Conservation (phyloP, 2,329 filamentous ascomycete genomes). For the Metarhizium robertsii region DNA sequence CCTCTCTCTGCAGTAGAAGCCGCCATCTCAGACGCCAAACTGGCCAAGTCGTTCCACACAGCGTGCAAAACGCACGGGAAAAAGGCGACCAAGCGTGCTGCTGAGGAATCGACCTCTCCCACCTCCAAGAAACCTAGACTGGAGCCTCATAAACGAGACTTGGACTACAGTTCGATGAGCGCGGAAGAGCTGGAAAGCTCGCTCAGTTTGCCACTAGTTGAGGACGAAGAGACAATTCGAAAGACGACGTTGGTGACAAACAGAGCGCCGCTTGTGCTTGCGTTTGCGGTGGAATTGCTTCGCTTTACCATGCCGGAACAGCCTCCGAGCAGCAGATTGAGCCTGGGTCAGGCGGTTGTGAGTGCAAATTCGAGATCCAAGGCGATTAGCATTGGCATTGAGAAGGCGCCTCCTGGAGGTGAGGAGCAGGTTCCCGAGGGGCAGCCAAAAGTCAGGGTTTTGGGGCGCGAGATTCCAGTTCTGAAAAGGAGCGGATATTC, state of each 20-base stretch:
- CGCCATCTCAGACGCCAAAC: slow-evolving; percentile 38
- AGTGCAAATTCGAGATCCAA: slow-evolving; percentile 72
- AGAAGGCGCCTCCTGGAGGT: slow-evolving; percentile 53
- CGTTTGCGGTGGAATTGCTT: slow-evolving; percentile 65
- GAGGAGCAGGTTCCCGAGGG: slow-evolving; percentile 66
- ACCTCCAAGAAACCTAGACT: slow-evolving; percentile 22
- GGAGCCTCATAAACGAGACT: slow-evolving; percentile 23
- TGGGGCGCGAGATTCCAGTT: slow-evolving; percentile 66
- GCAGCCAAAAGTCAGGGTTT: slow-evolving; percentile 61
- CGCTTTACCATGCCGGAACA: slow-evolving; percentile 80
- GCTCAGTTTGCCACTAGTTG: slow-evolving; percentile 47
- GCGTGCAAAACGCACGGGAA: slow-evolving; percentile 46
- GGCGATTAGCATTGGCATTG: slow-evolving; percentile 65
- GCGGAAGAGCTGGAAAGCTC: slow-evolving; percentile 54
- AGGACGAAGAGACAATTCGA: slow-evolving; percentile 50
- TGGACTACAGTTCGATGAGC: slow-evolving; percentile 31
- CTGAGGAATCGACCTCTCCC: slow-evolving; percentile 11
- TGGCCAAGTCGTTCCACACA: slow-evolving; percentile 39
- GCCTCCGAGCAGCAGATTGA: slow-evolving; percentile 73
- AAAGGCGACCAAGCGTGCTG: slow-evolving; percentile 22
- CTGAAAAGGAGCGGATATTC: slow-evolving; percentile 69
- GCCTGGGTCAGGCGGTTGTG: slow-evolving; percentile 74
- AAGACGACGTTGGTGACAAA: slow-evolving; percentile 59
- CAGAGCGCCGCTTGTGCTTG: slow-evolving; percentile 71
- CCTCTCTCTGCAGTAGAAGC: slow-evolving; percentile 32